phyloP scores from a whole-genome alignment of 495 filamentous ascomycete species.

The Trichoderma orchidacearum region DNA sequence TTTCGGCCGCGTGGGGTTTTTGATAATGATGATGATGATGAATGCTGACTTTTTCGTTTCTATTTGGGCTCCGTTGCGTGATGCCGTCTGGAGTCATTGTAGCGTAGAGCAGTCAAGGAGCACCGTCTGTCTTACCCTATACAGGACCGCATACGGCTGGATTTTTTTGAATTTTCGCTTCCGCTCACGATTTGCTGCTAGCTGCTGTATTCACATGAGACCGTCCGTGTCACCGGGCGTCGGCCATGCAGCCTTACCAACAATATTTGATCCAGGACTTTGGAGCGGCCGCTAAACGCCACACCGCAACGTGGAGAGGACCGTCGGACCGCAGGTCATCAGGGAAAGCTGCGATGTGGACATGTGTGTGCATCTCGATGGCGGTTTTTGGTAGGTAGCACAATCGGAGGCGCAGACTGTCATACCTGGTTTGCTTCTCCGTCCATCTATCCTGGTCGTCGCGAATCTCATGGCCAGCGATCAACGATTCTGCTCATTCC shows the following conservation, averaged over 20 bases:
- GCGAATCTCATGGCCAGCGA: too few relatives aligned
- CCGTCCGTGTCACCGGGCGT: neutral
- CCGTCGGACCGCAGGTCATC: too few relatives aligned
- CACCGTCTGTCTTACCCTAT: too few relatives aligned
- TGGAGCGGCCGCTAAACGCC: neutral
- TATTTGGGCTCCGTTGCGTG: neutral
- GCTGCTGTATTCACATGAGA: neutral
- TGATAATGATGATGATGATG: neutral
- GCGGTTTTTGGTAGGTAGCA: neutral
- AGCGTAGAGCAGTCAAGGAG: too few relatives aligned
- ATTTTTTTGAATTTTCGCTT: too few relatives aligned
- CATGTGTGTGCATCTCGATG: neutral
- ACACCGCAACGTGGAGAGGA: neutral
- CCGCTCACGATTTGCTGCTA: too few relatives aligned
- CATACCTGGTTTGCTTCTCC: too few relatives aligned
- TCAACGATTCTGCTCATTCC: too few relatives aligned
- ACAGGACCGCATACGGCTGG: too few relatives aligned
- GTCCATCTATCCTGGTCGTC: neutral
- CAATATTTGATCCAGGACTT: neutral
- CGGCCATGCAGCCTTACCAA: neutral
- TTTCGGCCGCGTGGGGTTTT: neutral
- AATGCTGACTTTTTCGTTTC: neutral
- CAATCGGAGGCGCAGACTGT: too few relatives aligned
- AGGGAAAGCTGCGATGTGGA: too few relatives aligned
- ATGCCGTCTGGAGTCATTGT: neutral